Percentiles rank a stretch among this genome's conserved stretches.
phyloP scores from a whole-genome alignment of 768 basidiomycete genomes.

The Boletus subcaerulescens region DNA sequence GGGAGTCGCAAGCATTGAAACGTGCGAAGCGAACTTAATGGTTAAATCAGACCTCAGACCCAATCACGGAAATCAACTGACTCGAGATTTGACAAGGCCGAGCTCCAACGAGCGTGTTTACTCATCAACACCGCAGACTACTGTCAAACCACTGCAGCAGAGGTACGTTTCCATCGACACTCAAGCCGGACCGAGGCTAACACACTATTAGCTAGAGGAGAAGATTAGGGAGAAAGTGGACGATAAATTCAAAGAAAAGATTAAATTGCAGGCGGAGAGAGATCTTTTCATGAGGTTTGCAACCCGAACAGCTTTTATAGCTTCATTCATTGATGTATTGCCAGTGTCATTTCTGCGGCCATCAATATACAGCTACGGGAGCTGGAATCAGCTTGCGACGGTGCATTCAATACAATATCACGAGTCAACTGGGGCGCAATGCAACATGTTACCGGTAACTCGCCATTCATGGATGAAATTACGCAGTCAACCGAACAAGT shows the following conservation, averaged over 20 bases:
- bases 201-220: slow-evolving; percentile 71
- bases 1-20: background rate
- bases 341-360: slow-evolving; percentile 79
- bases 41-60: slow-evolving; percentile 36
- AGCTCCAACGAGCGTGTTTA: slow-evolving; percentile 81
- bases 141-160: slow-evolving; percentile 86
- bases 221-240: slow-evolving; percentile 82
- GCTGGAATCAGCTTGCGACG: slow-evolving; percentile 81
- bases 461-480: slow-evolving; percentile 76
- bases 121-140: slow-evolving; percentile 97
- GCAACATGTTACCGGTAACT: slow-evolving; percentile 82
- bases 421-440: slow-evolving; percentile 75
- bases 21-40: background rate
- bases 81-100: slow-evolving; percentile 67
- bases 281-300: slow-evolving; percentile 86
- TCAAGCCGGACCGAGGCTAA: background rate
- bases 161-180: slow-evolving; percentile 45
- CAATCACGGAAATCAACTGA: slow-evolving; percentile 71
- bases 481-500: slow-evolving; percentile 73
- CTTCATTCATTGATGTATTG: background rate
- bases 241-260: slow-evolving; percentile 69
- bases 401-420: slow-evolving; percentile 71
- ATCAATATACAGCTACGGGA: slow-evolving; percentile 80
- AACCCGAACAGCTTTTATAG: background rate
- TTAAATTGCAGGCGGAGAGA: slow-evolving; percentile 80